Evolutionary conservation across 2,329 filamentous ascomycete genomes (phyloP).

Genomic region (Pseudogymnoascus sp.): DNA sequence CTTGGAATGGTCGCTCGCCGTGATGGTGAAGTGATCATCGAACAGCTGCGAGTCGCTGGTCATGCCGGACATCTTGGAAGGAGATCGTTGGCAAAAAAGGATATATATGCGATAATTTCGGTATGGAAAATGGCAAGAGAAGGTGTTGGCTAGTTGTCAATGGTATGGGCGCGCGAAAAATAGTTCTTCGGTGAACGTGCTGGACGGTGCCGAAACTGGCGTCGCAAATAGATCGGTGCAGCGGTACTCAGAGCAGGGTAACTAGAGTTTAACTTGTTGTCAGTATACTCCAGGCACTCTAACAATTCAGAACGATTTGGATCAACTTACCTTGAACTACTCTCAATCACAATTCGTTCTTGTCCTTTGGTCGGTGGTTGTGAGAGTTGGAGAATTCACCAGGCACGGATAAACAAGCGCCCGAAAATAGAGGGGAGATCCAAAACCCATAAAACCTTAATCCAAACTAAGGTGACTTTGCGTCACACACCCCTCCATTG

Average conservation of each 20-base stretch:
- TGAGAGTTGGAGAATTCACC: conserved; percentile 9
- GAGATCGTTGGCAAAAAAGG: neutral
- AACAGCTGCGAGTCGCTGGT: conserved; percentile 87
- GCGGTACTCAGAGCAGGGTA: neutral
- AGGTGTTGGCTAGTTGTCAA: neutral
- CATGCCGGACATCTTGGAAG: conserved; percentile 11
- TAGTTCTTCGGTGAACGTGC: neutral
- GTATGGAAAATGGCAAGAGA: neutral
- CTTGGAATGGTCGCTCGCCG: conserved; percentile 70
- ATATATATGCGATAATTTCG: neutral
- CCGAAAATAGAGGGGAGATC: conserved; percentile 6
- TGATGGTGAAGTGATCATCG: conserved; percentile 85
- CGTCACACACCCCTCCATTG: conserved; percentile 3
- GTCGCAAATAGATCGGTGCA: neutral
- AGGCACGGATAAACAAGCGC: conserved; percentile 1
- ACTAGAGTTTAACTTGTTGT: neutral
- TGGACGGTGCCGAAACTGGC: neutral
- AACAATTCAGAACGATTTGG: neutral
- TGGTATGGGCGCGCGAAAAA: neutral
- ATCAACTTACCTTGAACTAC: neutral
- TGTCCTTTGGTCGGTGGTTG: neutral
- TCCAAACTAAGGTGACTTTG: conserved; percentile 1
- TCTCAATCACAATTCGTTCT: neutral
- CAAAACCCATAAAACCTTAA: conserved; percentile 6
- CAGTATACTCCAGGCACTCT: neutral